Evolutionary conservation across 345 rosid species (phyloP), one percentile per base, ranked within the genome.

Genomic region (Euphorbia tirucalli): DNA sequence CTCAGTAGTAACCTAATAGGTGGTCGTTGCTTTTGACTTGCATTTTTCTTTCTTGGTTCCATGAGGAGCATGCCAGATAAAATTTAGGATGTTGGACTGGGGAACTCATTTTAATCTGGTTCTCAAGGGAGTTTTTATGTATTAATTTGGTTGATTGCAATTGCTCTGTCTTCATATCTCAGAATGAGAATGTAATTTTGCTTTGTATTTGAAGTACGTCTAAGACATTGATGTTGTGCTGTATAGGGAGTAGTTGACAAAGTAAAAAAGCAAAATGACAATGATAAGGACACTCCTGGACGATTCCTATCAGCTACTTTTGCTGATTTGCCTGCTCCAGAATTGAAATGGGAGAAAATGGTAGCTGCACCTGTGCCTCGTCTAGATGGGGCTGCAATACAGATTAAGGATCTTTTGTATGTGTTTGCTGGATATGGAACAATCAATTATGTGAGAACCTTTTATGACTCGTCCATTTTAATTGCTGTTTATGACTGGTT

Each of bases 361-460:
- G 66, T 85, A 32, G 25, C 82, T 84, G 89, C 99, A 0, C 97
- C 97, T 31, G 97, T 95, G 54, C 99, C 97, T 84, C 96, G 97
- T 43, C 76, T 95, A 14, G 99, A 90, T 73, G 97, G 99, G 68
- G 97, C 97, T 61, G 96, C 97, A 0, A 76, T 90, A 66, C 99
- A 95, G 88, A 90, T 95, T 49, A 79, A 77, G 82, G 79, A 92
- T 75, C 87, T 78, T 67, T 84, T 95, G 0, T 95, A 71, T 46
- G 99, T 95, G 4, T 95, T 95, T 81, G 99, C 99, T 46, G 97
- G 99, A 60, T 95, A 95, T 67, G 93, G 96, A 69, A 89, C 88
- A 66, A 90, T 92, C 61, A 86, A 95, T 78, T 72, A 54, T 74
- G 99, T 94, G 77, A 85, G 91, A 60, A 39, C 48, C 73, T 72